Percentiles rank a stretch among this genome's conserved stretches.
Conservation (phyloP, 2,329 filamentous ascomycete genomes). For the Ramichloridium luteum region DNA sequence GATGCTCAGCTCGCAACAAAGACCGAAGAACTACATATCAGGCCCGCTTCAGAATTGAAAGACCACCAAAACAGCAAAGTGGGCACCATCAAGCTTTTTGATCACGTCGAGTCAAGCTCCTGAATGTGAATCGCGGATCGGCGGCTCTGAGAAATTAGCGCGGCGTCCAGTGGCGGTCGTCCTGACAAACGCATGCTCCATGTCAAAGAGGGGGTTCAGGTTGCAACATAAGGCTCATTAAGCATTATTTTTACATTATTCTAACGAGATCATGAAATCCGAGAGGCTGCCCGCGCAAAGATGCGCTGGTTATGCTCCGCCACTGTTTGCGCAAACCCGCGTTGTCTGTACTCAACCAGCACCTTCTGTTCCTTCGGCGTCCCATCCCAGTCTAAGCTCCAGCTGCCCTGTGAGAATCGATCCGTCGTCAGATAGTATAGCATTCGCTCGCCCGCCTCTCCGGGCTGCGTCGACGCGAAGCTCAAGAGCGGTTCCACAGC, state of each 20-base stretch:
- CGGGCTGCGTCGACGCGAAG: slow-evolving; percentile 5
- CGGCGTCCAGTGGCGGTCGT: too few species aligned
- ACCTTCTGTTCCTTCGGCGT: slow-evolving; percentile 4
- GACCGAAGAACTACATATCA: not conserved
- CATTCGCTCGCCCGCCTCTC: slow-evolving; percentile 14
- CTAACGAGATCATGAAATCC: too few species aligned
- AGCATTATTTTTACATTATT: too few species aligned
- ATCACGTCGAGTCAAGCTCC: not conserved
- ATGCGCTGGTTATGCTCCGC: slow-evolving; percentile 11
- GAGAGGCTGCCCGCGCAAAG: slow-evolving; percentile 11
- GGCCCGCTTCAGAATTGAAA: not conserved
- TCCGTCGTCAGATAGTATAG: slow-evolving; percentile 9
- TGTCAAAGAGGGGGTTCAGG: too few species aligned
- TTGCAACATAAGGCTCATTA: too few species aligned
- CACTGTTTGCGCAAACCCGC: slow-evolving; percentile 7
- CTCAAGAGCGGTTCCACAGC: slow-evolving; percentile 8
- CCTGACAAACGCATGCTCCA: too few species aligned
- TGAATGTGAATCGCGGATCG: too few species aligned
- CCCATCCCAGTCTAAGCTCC: slow-evolving; percentile 9
- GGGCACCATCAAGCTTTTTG: not conserved
- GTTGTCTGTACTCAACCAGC: slow-evolving; percentile 8
- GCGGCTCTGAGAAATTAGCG: too few species aligned
- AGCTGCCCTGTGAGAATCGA: slow-evolving; percentile 7
- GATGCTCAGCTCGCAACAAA: not conserved
- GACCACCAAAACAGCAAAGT: not conserved